phyloP scores from a whole-genome alignment of 2,329 filamentous ascomycete species.

The Epichloe festucae region DNA sequence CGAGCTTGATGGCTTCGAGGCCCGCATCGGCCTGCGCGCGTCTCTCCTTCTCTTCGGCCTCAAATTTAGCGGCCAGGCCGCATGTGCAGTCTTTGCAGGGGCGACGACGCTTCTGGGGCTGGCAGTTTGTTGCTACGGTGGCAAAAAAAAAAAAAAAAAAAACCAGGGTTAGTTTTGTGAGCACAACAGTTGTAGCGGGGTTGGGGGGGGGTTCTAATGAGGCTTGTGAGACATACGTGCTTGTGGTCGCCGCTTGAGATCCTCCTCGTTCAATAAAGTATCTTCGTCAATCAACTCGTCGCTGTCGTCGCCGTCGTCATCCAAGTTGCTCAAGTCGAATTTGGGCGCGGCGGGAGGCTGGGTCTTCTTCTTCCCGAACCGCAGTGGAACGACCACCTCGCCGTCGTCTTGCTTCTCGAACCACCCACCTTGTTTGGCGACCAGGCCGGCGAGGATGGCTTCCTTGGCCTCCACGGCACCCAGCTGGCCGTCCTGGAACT shows the following conservation, averaged over 20 bases:
- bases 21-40: conserved; percentile 52
- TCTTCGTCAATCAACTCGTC: conserved; percentile 81
- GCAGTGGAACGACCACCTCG: conserved; percentile 42
- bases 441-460: conserved; percentile 70
- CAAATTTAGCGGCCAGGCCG: conserved; percentile 72
- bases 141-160: not conserved
- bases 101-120: conserved; percentile 78
- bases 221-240: conserved; percentile 52
- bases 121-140: conserved; percentile 61
- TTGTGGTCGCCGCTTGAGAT: conserved; percentile 63
- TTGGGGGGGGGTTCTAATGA: not conserved
- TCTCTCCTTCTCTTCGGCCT: conserved; percentile 69
- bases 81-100: conserved; percentile 98
- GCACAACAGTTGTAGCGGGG: not conserved
- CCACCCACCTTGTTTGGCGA: conserved; percentile 48
- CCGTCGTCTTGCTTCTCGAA: conserved; percentile 62
- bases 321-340: conserved; percentile 44
- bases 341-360: conserved; percentile 15
- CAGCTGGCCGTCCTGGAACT: conserved; percentile 54
- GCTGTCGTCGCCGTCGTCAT: conserved; percentile 50
- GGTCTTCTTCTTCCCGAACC: conserved; percentile 26
- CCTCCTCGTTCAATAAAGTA: conserved; percentile 70
- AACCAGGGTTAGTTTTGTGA: not conserved
- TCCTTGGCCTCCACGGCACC: conserved; percentile 47
- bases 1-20: conserved; percentile 59